phyloP scores from a whole-genome alignment of 176 grass and related monocot species.

The Elaeis guineensis region DNA sequence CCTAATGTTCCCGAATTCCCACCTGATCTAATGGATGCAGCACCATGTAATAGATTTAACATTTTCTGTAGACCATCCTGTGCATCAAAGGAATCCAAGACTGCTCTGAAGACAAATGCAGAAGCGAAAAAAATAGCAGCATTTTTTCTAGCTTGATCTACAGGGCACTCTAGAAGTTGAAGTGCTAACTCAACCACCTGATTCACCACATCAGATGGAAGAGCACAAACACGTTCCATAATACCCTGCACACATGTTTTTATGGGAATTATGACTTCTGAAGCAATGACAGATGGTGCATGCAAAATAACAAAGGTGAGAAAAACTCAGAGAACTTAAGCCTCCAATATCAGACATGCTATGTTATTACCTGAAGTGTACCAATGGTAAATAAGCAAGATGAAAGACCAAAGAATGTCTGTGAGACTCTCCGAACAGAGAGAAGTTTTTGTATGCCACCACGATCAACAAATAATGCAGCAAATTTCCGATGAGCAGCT shows the following conservation, averaged over 20 bases:
- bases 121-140: conserved; percentile 83
- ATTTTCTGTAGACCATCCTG: conserved; percentile 80
- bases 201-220: conserved; percentile 59
- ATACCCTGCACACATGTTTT: conserved; percentile 46
- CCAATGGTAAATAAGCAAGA: conserved; percentile 94
- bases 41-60: conserved; percentile 64
- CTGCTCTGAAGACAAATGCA: conserved; percentile 96
- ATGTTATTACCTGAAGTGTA: conserved; percentile 72
- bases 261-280: too few species aligned
- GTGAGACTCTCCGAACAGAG: conserved; percentile 51
- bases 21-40: conserved; percentile 72
- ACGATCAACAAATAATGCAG: conserved; percentile 89
- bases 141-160: conserved; percentile 87
- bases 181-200: conserved; percentile 83
- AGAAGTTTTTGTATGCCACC: conserved; percentile 96
- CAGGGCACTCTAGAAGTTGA: conserved; percentile 75
- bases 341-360: background rate
- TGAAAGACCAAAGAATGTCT: conserved; percentile 81
- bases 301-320: too few species aligned
- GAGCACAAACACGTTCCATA: conserved; percentile 88
- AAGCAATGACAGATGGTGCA: too few species aligned
- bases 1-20: conserved; percentile 47
- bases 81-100: conserved; percentile 84
- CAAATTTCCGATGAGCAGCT: conserved; percentile 86
- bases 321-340: too few species aligned